A percentile compares a stretch with the other conserved stretches of the same genome.
Conservation (phyloP, 2,329 filamentous ascomycete genomes). For the Aspergillus latus region DNA sequence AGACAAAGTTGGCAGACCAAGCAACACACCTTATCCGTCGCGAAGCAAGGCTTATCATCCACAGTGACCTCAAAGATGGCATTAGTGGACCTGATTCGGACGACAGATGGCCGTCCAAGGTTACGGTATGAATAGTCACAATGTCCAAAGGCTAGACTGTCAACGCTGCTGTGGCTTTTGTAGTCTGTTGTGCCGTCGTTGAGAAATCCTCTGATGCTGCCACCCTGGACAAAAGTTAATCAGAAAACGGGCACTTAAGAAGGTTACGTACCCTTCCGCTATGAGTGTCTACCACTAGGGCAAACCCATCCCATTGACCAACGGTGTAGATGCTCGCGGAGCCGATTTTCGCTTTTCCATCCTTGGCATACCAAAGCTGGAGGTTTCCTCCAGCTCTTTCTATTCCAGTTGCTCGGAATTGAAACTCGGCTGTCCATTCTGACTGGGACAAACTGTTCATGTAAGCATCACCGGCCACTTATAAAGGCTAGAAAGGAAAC, state of each 20-base stretch:
- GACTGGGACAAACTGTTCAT: conserved; percentile 46
- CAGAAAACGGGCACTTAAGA: background rate
- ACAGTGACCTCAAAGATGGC: conserved; percentile 73
- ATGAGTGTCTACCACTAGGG: conserved; percentile 79
- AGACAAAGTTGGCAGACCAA: background rate
- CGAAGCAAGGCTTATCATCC: conserved; percentile 79
- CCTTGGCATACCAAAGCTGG: conserved; percentile 85
- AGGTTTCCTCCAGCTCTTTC: conserved; percentile 86
- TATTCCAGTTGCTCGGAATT: conserved; percentile 82
- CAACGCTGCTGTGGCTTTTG: conserved; percentile 71
- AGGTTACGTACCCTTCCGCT: conserved; percentile 58
- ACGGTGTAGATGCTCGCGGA: conserved; percentile 81
- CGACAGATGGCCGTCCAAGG: conserved; percentile 75
- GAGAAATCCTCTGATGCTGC: conserved; percentile 85
- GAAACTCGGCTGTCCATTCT: conserved; percentile 80
- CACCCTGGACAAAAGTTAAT: conserved; percentile 49
- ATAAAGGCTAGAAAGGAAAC: background rate
- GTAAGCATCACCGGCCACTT: conserved; percentile 12
- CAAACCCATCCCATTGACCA: conserved; percentile 84
- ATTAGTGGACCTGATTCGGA: conserved; percentile 70
- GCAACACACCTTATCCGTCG: conserved; percentile 61
- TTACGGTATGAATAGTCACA: conserved; percentile 92
- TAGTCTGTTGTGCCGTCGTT: conserved; percentile 87
- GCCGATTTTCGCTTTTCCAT: conserved; percentile 65
- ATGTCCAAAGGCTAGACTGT: conserved; percentile 87